A percentile compares a stretch with the other conserved stretches of the same genome.
phyloP scores from a whole-genome alignment of 78 protist species.

The Polysphondylium violaceum region DNA sequence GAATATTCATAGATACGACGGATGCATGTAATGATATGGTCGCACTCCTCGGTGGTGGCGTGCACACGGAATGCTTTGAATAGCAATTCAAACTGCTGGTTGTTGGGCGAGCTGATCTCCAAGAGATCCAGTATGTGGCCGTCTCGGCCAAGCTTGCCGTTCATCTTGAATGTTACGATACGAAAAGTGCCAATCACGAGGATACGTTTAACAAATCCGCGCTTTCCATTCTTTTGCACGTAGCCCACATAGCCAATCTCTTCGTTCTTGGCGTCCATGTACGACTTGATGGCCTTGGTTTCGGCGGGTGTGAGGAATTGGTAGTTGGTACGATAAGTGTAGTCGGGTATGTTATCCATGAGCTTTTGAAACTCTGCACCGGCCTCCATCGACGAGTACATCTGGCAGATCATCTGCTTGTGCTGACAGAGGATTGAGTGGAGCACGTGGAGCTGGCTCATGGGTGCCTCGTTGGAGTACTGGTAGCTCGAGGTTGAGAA shows the following conservation, averaged over 20 bases:
- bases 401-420: neutral
- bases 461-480: constrained; percentile 54
- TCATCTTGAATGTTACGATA: constrained; percentile 47
- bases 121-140: constrained; percentile 53
- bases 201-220: constrained; percentile 33
- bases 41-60: constrained; percentile 39
- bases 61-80: constrained; percentile 11
- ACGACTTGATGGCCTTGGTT: neutral
- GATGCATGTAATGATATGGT: constrained; percentile 64
- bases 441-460: constrained; percentile 47
- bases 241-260: constrained; percentile 40
- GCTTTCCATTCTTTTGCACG: constrained; percentile 44
- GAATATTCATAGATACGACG: constrained; percentile 59
- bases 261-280: constrained; percentile 51
- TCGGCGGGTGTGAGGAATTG: constrained; percentile 46
- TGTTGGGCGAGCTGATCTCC: neutral
- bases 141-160: constrained; percentile 61
- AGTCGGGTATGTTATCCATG: constrained; percentile 12
- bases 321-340: neutral
- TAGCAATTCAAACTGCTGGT: constrained; percentile 31
- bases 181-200: constrained; percentile 30
- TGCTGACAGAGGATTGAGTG: constrained; percentile 22
- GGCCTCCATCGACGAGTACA: neutral
- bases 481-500: constrained; percentile 52
- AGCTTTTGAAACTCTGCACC: constrained; percentile 31